Evolutionary conservation across 345 rosid genomes (phyloP).

Genomic region (Triadica sebifera): DNA sequence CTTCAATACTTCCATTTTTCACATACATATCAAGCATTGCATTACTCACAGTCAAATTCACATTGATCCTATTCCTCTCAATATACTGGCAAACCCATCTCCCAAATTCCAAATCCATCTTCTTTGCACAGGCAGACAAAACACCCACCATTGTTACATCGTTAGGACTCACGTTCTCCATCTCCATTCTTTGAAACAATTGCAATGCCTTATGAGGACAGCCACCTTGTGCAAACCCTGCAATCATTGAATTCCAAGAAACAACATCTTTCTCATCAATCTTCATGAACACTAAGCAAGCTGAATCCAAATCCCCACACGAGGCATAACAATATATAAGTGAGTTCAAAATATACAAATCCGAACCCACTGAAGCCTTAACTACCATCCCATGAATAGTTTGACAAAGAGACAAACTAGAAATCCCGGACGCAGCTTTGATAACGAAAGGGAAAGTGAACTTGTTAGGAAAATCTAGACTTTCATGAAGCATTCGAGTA

Average conservation of each 20-base stretch:
- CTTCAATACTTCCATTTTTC: conserved; percentile 64
- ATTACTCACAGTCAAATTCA: conserved; percentile 57
- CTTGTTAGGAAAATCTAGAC: conserved; percentile 47
- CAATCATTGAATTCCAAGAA: conserved; percentile 80
- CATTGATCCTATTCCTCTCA: conserved; percentile 36
- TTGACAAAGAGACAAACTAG: conserved; percentile 35
- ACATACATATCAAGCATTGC: conserved; percentile 73
- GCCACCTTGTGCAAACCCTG: conserved; percentile 56
- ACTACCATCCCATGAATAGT: conserved; percentile 63
- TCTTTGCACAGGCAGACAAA: conserved; percentile 59
- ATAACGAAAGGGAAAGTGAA: conserved; percentile 68
- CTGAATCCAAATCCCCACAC: conserved; percentile 55
- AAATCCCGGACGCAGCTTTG: conserved; percentile 50
- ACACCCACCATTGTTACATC: conserved; percentile 69
- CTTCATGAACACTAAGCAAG: conserved; percentile 48
- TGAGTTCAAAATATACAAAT: conserved; percentile 54
- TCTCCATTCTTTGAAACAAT: conserved; percentile 48
- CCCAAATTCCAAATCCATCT: conserved; percentile 55
- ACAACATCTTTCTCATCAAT: conserved; percentile 55
- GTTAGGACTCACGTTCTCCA: conserved; percentile 52
- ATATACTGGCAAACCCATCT: conserved; percentile 48
- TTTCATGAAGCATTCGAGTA: conserved; percentile 45
- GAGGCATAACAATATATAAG: conserved; percentile 60
- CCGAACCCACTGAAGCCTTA: conserved; percentile 42
- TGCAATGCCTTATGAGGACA: conserved; percentile 54